phyloP scores from a whole-genome alignment of 2,329 filamentous ascomycete genomes.

The Pyricularia pennisetigena region DNA sequence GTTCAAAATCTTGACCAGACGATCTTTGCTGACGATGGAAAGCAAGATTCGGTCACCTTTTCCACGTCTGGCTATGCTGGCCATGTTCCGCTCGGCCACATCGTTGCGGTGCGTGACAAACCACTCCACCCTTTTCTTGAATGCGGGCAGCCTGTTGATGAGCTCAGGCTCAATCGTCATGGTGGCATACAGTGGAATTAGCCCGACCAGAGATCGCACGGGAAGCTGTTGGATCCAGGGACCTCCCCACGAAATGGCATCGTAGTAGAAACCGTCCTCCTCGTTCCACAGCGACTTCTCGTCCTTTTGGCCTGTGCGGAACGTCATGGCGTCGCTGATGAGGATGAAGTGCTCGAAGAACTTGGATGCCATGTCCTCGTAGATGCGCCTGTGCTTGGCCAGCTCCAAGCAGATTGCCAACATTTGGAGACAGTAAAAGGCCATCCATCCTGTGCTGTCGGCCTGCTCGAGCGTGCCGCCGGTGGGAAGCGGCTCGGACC shows the following conservation, averaged over 20 bases:
- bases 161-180: constrained; percentile 89
- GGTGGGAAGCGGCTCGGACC: constrained; percentile 87
- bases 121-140: constrained; percentile 91
- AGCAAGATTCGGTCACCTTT: constrained; percentile 83
- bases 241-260: constrained; percentile 92
- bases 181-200: constrained; percentile 89
- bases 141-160: constrained; percentile 81
- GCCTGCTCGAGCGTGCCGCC: constrained; percentile 92
- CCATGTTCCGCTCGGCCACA: constrained; percentile 86
- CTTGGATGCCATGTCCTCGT: constrained; percentile 95
- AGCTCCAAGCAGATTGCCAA: constrained; percentile 92
- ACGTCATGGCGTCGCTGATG: constrained; percentile 95
- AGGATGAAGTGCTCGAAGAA: constrained; percentile 99
- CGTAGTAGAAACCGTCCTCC: constrained; percentile 95
- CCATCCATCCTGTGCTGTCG: constrained; percentile 98
- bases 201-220: constrained; percentile 80
- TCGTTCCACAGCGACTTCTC: constrained; percentile 94
- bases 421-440: constrained; percentile 94
- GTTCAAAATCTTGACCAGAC: constrained; percentile 79
- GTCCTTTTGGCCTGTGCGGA: constrained; percentile 56
- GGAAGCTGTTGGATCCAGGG: constrained; percentile 90
- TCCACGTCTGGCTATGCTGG: constrained; percentile 81
- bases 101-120: constrained; percentile 84
- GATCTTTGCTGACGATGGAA: constrained; percentile 84
- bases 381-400: constrained; percentile 87